Evolutionary conservation across 331 rosid species (phyloP).

Genomic region (Prunus yedoensis): DNA sequence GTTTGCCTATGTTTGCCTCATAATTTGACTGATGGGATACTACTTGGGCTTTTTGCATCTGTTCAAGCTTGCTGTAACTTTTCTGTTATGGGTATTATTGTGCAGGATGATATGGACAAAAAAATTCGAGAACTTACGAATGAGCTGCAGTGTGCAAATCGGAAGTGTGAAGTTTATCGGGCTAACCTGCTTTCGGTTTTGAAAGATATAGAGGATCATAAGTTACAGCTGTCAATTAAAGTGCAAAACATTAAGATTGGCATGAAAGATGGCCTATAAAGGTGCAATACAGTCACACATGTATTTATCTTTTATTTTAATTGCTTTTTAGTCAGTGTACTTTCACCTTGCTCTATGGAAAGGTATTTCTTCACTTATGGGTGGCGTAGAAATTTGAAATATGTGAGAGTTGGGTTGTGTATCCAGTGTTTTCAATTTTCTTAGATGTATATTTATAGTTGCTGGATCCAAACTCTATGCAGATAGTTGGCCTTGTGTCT

Average conservation of each 20-base stretch:
- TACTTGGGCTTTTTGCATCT: background rate
- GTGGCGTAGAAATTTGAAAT: constrained; percentile 13
- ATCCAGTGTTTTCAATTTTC: background rate
- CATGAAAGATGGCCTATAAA: constrained; percentile 80
- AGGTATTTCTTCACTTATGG: constrained; percentile 19
- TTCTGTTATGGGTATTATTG: background rate
- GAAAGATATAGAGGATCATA: constrained; percentile 97
- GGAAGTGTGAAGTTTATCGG: constrained; percentile 92
- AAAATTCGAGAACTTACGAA: constrained; percentile 59
- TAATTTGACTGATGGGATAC: constrained; percentile 4
- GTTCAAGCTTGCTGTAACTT: background rate
- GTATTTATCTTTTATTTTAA: constrained; percentile 12
- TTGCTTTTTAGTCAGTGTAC: constrained; percentile 20
- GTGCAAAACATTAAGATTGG: constrained; percentile 94
- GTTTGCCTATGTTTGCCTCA: background rate
- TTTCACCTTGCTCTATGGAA: constrained; percentile 14
- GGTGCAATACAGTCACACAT: constrained; percentile 36
- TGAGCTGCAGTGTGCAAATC: constrained; percentile 73
- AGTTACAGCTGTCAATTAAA: constrained; percentile 82
- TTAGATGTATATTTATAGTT: constrained; percentile 11
- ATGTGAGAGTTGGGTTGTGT: background rate
- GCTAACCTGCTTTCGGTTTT: constrained; percentile 88
- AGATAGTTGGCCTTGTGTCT: constrained; percentile 12
- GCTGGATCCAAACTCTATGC: background rate
- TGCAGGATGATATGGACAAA: constrained; percentile 94